Evolutionary conservation across 176 grass and related monocot species (phyloP), one percentile per base, ranked within the genome.

Genomic region (Dactylis glomerata): DNA sequence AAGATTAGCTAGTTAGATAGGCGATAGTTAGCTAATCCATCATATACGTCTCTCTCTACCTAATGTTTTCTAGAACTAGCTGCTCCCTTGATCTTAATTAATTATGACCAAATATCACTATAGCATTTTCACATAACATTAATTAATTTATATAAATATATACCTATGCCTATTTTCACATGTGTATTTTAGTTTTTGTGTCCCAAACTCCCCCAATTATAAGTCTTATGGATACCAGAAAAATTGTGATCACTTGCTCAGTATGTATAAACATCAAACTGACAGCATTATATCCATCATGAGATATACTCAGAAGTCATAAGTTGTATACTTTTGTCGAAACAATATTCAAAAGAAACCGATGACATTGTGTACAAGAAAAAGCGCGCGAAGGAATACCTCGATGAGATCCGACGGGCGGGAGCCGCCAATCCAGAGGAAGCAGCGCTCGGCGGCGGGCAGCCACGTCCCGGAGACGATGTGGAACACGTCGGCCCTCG

Each of bases 391-490:
- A 64, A 64, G 13, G 27, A 64, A 32, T 8, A 94, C 92, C 93
- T 95, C 92, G 88, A 92, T 68, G 76, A 95, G 32, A 20, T 92
- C 88, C 6, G 93, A 90, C 1, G 93, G 93, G 26, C 93, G 90
- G 83, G 90, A 90, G 23, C 90, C 93, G 6, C 88, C 90, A 11
- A 92, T 86, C 90, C 93, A 95, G 64, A 95, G 73, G 85, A 95
- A 95, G 80, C 93, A 90, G 24, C 93, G 88, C 67, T 95, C 93
- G 32, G 87, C 90, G 45, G 93, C 82, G 61, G 88, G 51, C 7
- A 49, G 80, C 84, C 84, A 90, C 70, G 36, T 59, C 46, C 88
- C 88, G 28, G 88, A 90, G 33, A 90, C 46, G 56, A 90, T n/a
- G 84, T 90, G 88, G 73, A 87, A 73, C 54, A 85, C 85, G 82